Evolutionary conservation across 2,329 filamentous ascomycete genomes (phyloP), one percentile per base, ranked within the genome.

Genomic region (Trichoderma atroviride): DNA sequence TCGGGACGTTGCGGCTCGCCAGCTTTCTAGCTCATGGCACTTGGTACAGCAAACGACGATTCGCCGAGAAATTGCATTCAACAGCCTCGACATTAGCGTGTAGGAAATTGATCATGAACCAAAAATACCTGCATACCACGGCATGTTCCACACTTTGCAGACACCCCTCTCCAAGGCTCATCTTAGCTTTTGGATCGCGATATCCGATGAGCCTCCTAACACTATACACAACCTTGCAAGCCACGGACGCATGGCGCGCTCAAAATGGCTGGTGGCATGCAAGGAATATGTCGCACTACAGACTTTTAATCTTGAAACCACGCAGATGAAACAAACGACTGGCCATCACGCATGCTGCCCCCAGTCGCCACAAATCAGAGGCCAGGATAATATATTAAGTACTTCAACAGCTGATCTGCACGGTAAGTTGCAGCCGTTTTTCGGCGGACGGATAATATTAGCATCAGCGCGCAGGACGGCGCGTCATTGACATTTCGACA

Each of bases 161-260:
- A 33, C 27, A 56, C 43, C 29, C 19, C 31, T 50, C 59, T 62
- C 29, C 10, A 37, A 62, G 27, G 37, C 37, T 52, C 27, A 16
- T 35, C 47, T n/a, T 55, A 37, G 31, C 40, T 55, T 50, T 47
- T 60, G 64, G 61, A 64, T 68, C 64, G 64, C 64, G 64, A 60
- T 68, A 68, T 68, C 64, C 43, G 64, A 68, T 58, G 57, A 68
- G 57, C 64, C 56, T 68, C 55, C 43, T 47, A 52, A 58, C 63
- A 55, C 53, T 24, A 33, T 62, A 53, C 35, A n/a, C 60, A 22
- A 66, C 53, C 55, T 50, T 58, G 63, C 63, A 59, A n/a, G 63
- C 53, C 37, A 66, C 52, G 24, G 55, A 58, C 24, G 52, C 53
- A 58, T 35, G 63, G 63, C 27, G 55, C 55, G 40, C 63, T 47